Evolutionary conservation across 2,329 filamentous ascomycete species (phyloP).

Genomic region (Exophiala aquamarina): DNA sequence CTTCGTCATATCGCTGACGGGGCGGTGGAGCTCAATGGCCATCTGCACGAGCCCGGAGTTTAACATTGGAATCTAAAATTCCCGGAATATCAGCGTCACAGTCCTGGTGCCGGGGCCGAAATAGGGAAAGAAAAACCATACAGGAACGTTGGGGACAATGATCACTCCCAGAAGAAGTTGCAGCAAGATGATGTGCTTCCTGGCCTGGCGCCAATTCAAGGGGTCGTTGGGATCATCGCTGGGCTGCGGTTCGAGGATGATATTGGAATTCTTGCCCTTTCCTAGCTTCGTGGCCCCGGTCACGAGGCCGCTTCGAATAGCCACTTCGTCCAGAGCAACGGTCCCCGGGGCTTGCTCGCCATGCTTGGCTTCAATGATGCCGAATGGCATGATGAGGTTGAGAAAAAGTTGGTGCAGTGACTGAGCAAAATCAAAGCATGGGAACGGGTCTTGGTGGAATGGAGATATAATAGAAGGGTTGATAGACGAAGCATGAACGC

Average conservation of each 20-base stretch:
- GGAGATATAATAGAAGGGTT: too few relatives aligned
- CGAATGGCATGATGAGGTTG: slow-evolving; percentile 35
- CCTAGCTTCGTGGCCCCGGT: slow-evolving; percentile 19
- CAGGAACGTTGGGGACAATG: slow-evolving; percentile 25
- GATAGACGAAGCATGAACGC: too few relatives aligned
- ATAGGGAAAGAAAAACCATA: slow-evolving; percentile 11
- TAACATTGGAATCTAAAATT: too few relatives aligned
- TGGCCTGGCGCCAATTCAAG: slow-evolving; percentile 36
- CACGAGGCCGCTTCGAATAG: slow-evolving; percentile 12
- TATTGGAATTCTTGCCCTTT: slow-evolving; percentile 12
- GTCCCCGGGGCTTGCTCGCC: slow-evolving; percentile 33
- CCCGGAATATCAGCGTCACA: slow-evolving; percentile 41
- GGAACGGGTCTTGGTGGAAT: too few relatives aligned
- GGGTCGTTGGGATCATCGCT: slow-evolving; percentile 40
- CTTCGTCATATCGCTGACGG: slow-evolving; percentile 12
- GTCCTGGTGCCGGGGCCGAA: slow-evolving; percentile 9
- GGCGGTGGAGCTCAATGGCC: too few relatives aligned
- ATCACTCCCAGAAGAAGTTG: slow-evolving; percentile 39
- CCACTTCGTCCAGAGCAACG: slow-evolving; percentile 28
- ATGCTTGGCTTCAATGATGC: slow-evolving; percentile 31
- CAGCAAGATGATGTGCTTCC: slow-evolving; percentile 37
- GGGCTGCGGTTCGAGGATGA: slow-evolving; percentile 37
- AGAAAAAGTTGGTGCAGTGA: too few relatives aligned
- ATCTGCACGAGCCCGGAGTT: slow-evolving; percentile 35
- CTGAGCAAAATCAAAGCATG: too few relatives aligned